Evolutionary conservation across 2,329 filamentous ascomycete species (phyloP).

Genomic region (Aciculosporium take): DNA sequence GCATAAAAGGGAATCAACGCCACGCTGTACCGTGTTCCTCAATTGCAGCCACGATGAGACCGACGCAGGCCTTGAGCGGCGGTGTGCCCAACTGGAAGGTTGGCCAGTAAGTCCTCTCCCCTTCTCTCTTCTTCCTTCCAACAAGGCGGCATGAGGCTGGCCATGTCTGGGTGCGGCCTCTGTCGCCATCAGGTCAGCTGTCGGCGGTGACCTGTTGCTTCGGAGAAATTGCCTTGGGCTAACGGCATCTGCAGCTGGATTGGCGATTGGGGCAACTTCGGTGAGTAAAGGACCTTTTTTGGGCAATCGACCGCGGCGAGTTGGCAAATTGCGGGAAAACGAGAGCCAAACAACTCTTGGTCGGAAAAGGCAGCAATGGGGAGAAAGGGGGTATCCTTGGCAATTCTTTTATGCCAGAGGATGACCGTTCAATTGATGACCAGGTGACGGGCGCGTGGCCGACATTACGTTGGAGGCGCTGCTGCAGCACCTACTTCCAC

Average conservation of each 20-base stretch:
- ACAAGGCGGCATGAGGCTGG: background rate
- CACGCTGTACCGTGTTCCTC: slow-evolving; percentile 11
- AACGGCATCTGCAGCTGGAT: slow-evolving; percentile 42
- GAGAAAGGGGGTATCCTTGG: too few relatives aligned
- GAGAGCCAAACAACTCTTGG: background rate
- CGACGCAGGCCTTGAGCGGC: slow-evolving; percentile 24
- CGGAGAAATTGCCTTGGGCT: slow-evolving; percentile 8
- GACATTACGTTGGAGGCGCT: background rate
- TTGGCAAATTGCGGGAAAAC: background rate
- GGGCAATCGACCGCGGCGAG: background rate
- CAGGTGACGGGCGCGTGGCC: background rate
- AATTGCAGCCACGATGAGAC: slow-evolving; percentile 24
- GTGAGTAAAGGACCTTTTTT: slow-evolving; percentile 35
- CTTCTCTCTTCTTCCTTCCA: background rate
- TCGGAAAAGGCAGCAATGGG: background rate
- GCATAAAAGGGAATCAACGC: slow-evolving; percentile 12
- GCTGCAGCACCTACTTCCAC: background rate
- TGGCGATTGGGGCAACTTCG: slow-evolving; percentile 60
- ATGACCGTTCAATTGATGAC: background rate
- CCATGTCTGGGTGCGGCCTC: slow-evolving; percentile 18
- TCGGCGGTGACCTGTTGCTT: background rate
- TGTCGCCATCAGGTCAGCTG: slow-evolving; percentile 8
- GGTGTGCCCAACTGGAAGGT: slow-evolving; percentile 19
- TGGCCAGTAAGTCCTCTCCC: slow-evolving; percentile 20
- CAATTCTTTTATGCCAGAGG: too few relatives aligned